Percentiles rank a stretch among this genome's conserved stretches.
These are phyloP conservation scores for Globisporangium middletonii DNA, from an alignment of 352 stramenopile species.

Conservation along the genomic window DNA sequence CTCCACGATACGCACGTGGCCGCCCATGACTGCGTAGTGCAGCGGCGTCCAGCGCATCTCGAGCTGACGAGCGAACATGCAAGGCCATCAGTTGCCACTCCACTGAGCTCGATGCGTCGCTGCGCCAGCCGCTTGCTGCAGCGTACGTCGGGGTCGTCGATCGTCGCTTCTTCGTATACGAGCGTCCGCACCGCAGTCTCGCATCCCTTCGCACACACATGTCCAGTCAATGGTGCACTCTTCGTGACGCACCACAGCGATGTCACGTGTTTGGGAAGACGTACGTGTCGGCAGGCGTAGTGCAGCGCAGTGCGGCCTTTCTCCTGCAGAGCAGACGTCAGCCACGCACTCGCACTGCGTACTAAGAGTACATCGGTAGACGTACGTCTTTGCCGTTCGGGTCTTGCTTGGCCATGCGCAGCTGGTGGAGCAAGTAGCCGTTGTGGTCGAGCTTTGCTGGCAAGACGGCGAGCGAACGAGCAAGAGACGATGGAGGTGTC, in stretches of 20 bases:
- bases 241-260: no score
- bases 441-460: slow-evolving; percentile 68
- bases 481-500: background rate
- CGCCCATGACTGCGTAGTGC: slow-evolving; percentile 75
- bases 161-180: slow-evolving; percentile 63
- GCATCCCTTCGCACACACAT: slow-evolving; percentile 27
- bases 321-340: slow-evolving; percentile 30
- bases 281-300: slow-evolving; percentile 65
- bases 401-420: slow-evolving; percentile 63
- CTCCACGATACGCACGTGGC: slow-evolving; percentile 43
- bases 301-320: slow-evolving; percentile 69
- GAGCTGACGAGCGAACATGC: slow-evolving; percentile 20
- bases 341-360: background rate
- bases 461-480: background rate
- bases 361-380: background rate
- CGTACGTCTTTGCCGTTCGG: slow-evolving; percentile 68
- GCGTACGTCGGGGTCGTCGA: slow-evolving; percentile 72
- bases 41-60: slow-evolving; percentile 79
- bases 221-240: background rate
- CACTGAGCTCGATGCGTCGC: background rate
- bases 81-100: background rate
- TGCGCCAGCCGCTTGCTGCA: background rate
- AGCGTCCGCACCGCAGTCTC: slow-evolving; percentile 47
- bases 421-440: slow-evolving; percentile 47
- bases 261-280: background rate